phyloP scores from a whole-genome alignment of 2,329 filamentous ascomycete genomes.

The Talaromyces sp. region DNA sequence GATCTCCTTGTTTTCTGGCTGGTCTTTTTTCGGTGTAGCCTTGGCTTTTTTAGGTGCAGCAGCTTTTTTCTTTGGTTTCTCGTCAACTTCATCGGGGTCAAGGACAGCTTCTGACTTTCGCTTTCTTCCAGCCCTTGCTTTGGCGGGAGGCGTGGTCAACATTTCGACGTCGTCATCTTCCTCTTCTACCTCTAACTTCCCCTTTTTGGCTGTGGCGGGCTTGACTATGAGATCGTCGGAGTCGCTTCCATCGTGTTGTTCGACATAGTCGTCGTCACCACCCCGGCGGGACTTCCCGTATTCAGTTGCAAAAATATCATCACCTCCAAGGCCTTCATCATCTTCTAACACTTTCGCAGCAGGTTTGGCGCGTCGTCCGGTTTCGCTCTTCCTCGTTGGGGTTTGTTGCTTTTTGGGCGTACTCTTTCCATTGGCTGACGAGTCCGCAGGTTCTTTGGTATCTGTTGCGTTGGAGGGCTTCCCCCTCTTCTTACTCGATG shows the following conservation, averaged over 20 bases:
- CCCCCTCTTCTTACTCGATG: conserved; percentile 53
- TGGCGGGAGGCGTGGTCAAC: conserved; percentile 44
- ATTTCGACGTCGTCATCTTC: conserved; percentile 49
- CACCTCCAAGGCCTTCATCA: conserved; percentile 63
- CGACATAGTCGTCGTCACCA: conserved; percentile 61
- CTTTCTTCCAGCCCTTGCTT: conserved; percentile 45
- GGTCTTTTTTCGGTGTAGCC: conserved; percentile 61
- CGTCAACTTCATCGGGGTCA: conserved; percentile 48
- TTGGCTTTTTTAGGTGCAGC: conserved; percentile 45
- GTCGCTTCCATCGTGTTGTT: conserved; percentile 61
- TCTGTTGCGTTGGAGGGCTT: conserved; percentile 32
- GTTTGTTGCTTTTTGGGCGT: conserved; percentile 40
- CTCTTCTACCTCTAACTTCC: conserved; percentile 24
- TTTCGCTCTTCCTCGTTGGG: conserved; percentile 23
- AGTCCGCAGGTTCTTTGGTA: conserved; percentile 16
- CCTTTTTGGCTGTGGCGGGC: conserved; percentile 51
- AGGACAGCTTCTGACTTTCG: conserved; percentile 54
- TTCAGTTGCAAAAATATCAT: conserved; percentile 78
- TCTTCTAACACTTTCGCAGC: conserved; percentile 52
- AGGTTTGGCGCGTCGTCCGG: conserved; percentile 11
- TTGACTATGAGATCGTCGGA: conserved; percentile 59
- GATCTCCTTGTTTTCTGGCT: conserved; percentile 65
- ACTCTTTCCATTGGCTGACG: conserved; percentile 19
- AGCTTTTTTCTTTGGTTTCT: conserved; percentile 47
- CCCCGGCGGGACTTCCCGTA: conserved; percentile 61